Base-by-base conservation (phyloP, 2,329 filamentous ascomycete species). In the Rhinocladiella mackenziei region DNA sequence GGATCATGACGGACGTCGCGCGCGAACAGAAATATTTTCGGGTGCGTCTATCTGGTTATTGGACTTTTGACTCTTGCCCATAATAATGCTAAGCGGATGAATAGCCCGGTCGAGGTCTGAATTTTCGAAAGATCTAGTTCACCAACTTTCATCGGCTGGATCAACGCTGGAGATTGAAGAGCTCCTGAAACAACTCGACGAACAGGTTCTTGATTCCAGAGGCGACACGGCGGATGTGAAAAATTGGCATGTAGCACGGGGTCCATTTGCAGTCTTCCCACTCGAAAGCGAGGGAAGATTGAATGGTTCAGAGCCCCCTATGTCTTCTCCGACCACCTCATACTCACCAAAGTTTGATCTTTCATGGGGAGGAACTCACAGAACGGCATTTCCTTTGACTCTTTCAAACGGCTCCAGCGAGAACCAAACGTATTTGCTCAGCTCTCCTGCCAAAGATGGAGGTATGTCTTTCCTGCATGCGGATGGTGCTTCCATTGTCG, bases 1-100 rank as follows among this genome's bases (percentile, higher is more conserved):
- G 4, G 25, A 23, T 15, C 13, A 17, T 14, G 40, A 43, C 14
- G 22, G 29, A 11, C 39, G 39, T 15, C 41, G 41, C 6, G 30
- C 14, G 23, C 42, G 42, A 20, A 39, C 42, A 20, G 26, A 45
- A 11, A 39, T 45, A 14, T 45, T 45, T 33, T 18, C 15, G 32
- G 28, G 42, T 45, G 34, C 7, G 40, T 43, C 6, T 9, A 25
- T 20, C 10, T 23, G 23, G 19, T 22, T 8, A 28, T 14, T 43
- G 14, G 29, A n/a, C n/a, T n/a, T n/a, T n/a, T n/a, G n/a, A n/a
- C n/a, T n/a, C n/a, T n/a, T n/a, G n/a, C n/a, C n/a, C n/a, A n/a
- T n/a, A n/a, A n/a, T n/a, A n/a, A n/a, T n/a, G n/a, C n/a, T n/a
- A n/a, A n/a, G n/a, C n/a, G 14, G 40, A 37, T 30, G 10, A 15